Percentiles rank a stretch among this genome's conserved stretches.
These are phyloP conservation scores for Henckelia pumila DNA, from an alignment of 257 asterid genomes.

Conservation along the genomic window DNA sequence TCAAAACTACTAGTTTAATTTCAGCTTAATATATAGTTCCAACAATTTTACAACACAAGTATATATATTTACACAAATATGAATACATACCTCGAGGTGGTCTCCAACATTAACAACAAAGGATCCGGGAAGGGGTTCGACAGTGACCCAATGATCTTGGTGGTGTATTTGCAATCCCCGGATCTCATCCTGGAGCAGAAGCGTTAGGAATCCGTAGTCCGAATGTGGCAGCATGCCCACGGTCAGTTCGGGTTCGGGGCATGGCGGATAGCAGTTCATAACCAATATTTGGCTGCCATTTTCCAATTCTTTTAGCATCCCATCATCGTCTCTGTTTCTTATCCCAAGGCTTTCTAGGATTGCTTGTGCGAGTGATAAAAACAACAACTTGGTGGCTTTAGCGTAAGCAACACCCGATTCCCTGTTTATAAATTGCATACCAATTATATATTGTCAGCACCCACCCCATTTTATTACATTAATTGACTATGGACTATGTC, in stretches of 20 bases:
- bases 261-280: slow-evolving; percentile 40
- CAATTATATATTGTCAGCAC: no score
- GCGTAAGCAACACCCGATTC: slow-evolving; percentile 49
- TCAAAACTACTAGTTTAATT: no score
- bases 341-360: slow-evolving; percentile 72
- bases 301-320: slow-evolving; percentile 43
- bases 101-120: slow-evolving; percentile 52
- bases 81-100: slow-evolving; percentile 46
- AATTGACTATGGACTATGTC: not conserved
- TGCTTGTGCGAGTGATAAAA: slow-evolving; percentile 58
- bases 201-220: slow-evolving; percentile 44
- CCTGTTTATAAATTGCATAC: slow-evolving; percentile 38
- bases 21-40: no score
- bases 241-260: slow-evolving; percentile 48
- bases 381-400: slow-evolving; percentile 51
- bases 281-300: slow-evolving; percentile 59
- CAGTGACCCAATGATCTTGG: slow-evolving; percentile 35
- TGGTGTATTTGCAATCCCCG: slow-evolving; percentile 37
- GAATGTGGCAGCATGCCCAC: slow-evolving; percentile 50
- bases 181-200: slow-evolving; percentile 48
- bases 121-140: slow-evolving; percentile 39
- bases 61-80: no score
- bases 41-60: no score
- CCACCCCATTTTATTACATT: no score
- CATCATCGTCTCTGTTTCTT: slow-evolving; percentile 25